Evolutionary conservation across 2,329 filamentous ascomycete genomes (phyloP), one percentile per base, ranked within the genome.

Genomic region (Blastomyces parvus): DNA sequence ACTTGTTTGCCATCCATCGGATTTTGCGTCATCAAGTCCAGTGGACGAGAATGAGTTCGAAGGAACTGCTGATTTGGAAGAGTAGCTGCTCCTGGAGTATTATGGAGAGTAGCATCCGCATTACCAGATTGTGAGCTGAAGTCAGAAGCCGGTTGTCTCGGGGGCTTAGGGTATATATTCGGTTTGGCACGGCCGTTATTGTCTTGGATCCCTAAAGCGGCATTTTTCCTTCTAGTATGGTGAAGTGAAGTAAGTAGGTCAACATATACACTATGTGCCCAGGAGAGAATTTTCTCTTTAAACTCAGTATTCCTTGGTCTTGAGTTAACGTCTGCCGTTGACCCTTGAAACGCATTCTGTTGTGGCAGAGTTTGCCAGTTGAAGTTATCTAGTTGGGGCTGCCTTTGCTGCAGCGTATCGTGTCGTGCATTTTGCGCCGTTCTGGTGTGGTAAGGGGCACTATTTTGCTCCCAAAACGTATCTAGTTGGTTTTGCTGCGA

Each of bases 241-340:
- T 88, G 85, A 7, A 89, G 78, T 66, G 84, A 85, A 11, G 84
- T 77, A 3, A 92, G 77, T 8, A 93, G 80, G 66, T 90, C 86
- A 58, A 88, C 80, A 73, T 92, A 92, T 40, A 87, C 83, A 67
- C 82, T 81, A 72, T 91, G 87, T n/a, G 88, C 89, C 76, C 86
- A 86, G 17, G 83, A 79, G 30, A 91, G 76, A 2, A 84, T 84
- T 66, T 85, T 87, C 66, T 91, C 88, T 67, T 85, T 87, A 70
- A 90, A 90, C 63, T 81, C 78, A 14, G 74, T 71, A 67, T 79
- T 78, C 13, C 67, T 71, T n/a, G 72, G 68, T 6, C 69, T 70
- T 25, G 70, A 68, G 60, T 64, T 64, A 2, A 67, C 61, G 22
- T 70, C 66, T 8, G 70, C 61, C 4, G 62, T 67, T 38, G 68